Evolutionary conservation across 345 rosid species (phyloP).

Genomic region (Pistacia integerrima): DNA sequence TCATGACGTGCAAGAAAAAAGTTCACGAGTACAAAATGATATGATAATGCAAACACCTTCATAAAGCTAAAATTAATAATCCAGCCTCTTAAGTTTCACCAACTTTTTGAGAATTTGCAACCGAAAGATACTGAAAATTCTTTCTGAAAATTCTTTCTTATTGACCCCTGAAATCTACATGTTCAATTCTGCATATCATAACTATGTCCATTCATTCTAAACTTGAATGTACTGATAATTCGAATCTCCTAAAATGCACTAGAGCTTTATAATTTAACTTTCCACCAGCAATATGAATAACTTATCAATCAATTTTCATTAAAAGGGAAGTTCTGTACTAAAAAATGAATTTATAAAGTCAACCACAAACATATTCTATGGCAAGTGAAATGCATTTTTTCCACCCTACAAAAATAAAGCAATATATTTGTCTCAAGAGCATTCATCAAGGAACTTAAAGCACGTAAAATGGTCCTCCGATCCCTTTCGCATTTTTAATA

Average conservation of each 20-base stretch:
- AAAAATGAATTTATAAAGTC: neutral
- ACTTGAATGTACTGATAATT: neutral
- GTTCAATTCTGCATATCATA: neutral
- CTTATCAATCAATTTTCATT: neutral
- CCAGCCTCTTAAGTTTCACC: neutral
- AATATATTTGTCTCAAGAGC: neutral
- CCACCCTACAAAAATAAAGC: neutral
- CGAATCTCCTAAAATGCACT: neutral
- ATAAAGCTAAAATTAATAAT: neutral
- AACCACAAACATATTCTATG: neutral
- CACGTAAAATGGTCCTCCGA: conserved; percentile 72
- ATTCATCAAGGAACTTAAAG: conserved; percentile 50
- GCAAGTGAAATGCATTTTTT: neutral
- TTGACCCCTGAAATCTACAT: neutral
- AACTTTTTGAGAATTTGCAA: neutral
- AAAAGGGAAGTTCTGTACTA: too few species aligned
- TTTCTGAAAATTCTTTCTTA: neutral
- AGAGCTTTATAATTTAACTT: neutral
- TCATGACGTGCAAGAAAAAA: neutral
- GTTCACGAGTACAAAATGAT: neutral
- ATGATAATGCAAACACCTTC: conserved; percentile 9
- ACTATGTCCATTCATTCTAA: neutral
- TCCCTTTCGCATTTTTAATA: conserved; percentile 94
- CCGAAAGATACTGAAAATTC: neutral
- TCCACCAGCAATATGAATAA: neutral